Conservation (phyloP, 1,284 basidiomycete species). For the Agaricales sp. region DNA sequence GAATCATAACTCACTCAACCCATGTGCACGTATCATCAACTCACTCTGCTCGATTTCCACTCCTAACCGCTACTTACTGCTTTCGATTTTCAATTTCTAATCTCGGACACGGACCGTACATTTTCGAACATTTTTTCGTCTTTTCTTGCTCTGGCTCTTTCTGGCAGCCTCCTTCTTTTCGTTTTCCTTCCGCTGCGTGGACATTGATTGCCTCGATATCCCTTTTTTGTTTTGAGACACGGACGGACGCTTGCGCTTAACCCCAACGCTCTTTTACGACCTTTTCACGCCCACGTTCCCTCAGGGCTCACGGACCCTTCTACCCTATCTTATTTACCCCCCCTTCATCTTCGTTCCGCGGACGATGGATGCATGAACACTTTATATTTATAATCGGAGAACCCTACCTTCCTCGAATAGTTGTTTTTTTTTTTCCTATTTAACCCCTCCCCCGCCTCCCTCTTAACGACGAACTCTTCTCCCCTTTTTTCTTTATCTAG, state of each 20-base stretch:
- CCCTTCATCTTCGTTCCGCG: background rate
- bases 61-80: conserved; percentile 1
- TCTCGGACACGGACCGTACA: conserved; percentile 2
- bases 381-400: background rate
- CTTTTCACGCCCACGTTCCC: conserved; percentile 2
- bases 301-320: conserved; percentile 1
- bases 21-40: conserved; percentile 6
- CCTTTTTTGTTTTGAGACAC: conserved; percentile 1
- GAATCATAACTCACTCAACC: conserved; percentile 12
- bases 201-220: background rate
- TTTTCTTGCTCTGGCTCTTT: background rate
- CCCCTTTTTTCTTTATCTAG: background rate
- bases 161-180: background rate
- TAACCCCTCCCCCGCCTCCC: background rate
- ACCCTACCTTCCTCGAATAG: background rate
- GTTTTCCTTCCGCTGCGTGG: conserved; percentile 2
- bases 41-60: conserved; percentile 4
- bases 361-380: background rate
- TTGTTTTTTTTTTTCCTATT: too few species aligned
- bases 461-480: background rate
- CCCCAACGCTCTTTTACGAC: conserved; percentile 3
- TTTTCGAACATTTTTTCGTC: background rate
- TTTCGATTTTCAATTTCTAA: background rate
- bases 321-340: background rate
- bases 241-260: conserved; percentile 1